Percentiles rank a stretch among this genome's conserved stretches.
phyloP scores from a whole-genome alignment of 495 filamentous ascomycete species.

The Penicillium pancosmium region DNA sequence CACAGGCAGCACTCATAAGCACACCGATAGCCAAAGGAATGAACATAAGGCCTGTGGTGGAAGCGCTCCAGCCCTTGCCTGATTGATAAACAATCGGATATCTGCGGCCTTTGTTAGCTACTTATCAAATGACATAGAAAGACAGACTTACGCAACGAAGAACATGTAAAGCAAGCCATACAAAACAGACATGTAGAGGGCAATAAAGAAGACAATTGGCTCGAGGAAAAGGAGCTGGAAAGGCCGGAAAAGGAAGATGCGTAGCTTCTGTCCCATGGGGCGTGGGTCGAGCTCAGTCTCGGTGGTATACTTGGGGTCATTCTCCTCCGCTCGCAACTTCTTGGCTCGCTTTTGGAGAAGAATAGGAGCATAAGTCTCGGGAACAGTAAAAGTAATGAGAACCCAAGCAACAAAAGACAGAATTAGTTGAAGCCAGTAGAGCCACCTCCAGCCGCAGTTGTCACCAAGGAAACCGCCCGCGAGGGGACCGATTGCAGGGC shows the following conservation, averaged over 20 bases:
- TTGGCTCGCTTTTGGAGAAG: conserved; percentile 65
- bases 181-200: conserved; percentile 76
- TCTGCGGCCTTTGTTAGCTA: conserved; percentile 34
- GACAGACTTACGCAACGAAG: conserved; percentile 60
- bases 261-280: conserved; percentile 62
- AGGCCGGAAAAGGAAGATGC: conserved; percentile 70
- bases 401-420: conserved; percentile 65
- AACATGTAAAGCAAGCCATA: conserved; percentile 85
- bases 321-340: conserved; percentile 69
- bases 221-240: conserved; percentile 81
- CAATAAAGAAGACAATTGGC: conserved; percentile 76
- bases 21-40: conserved; percentile 74
- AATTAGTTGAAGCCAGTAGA: conserved; percentile 84
- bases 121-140: not conserved
- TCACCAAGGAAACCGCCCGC: conserved; percentile 75
- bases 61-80: conserved; percentile 72
- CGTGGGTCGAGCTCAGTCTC: conserved; percentile 73
- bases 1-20: conserved; percentile 62
- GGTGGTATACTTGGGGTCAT: conserved; percentile 65
- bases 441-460: conserved; percentile 75
- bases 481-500: conserved; percentile 73
- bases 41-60: conserved; percentile 80
- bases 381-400: conserved; percentile 76
- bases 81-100: conserved; percentile 79
- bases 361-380: conserved; percentile 77